Conservation (phyloP, 2,329 filamentous ascomycete genomes). For the Plectosphaerella sp. region DNA sequence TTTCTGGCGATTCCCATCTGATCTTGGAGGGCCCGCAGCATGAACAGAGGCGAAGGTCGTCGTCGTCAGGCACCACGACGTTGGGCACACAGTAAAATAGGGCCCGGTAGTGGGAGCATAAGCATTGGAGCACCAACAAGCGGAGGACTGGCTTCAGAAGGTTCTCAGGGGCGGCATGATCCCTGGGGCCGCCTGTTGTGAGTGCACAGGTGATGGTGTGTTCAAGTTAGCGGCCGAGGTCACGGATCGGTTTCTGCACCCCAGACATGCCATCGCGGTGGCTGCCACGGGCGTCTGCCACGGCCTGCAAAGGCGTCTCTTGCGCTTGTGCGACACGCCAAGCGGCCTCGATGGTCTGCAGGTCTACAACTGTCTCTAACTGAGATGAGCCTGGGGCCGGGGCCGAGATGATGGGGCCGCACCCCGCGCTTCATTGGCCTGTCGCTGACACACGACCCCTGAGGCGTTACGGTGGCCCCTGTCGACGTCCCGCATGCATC, state of each 20-base stretch:
- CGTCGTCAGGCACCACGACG: not conserved
- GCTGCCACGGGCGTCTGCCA: not conserved
- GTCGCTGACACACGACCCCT: not conserved
- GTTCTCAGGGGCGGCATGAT: too few relatives aligned
- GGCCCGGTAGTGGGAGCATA: not conserved
- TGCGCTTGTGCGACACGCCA: not conserved
- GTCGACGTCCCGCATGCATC: too few relatives aligned
- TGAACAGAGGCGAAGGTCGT: not conserved
- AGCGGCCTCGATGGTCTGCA: not conserved
- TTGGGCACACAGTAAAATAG: not conserved
- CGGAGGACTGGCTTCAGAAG: not conserved
- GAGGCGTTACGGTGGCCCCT: too few relatives aligned
- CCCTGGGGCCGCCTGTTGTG: too few relatives aligned
- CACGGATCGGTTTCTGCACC: not conserved
- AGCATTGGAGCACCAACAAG: not conserved
- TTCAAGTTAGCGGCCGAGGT: not conserved
- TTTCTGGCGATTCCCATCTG: not conserved
- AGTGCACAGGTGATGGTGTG: too few relatives aligned
- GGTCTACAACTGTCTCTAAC: not conserved
- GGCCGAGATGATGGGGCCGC: not conserved
- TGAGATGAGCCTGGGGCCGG: not conserved
- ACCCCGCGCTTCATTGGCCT: not conserved
- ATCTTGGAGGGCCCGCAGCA: too few relatives aligned
- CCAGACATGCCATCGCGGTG: not conserved
- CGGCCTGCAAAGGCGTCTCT: not conserved